Base-by-base conservation (phyloP, 257 asterid species). In the Nicotiana benthamiana region DNA sequence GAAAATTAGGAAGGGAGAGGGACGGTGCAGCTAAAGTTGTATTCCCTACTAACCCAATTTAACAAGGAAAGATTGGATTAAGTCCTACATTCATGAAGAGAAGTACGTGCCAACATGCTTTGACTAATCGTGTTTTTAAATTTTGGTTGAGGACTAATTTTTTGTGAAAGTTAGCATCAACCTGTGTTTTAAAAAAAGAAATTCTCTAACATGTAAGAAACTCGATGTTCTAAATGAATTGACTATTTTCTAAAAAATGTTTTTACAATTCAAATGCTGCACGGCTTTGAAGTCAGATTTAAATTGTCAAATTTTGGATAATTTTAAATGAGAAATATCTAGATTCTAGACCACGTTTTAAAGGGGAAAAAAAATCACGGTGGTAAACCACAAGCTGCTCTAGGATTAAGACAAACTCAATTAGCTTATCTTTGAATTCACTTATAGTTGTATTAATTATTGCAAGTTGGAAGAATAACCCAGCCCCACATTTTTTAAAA, bases 241-340 rank as follows among this genome's bases (percentile, higher is more conserved):
- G 16, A 12, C 32, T 22, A 22, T 56, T 10, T 60, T 22, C 12
- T 61, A 22, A 9, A 24, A 67, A 18, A 4, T 11, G 3, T 6
- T 22, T 59, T 24, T 43, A 40, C 26, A 74, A 11, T 26, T 15
- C 79, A 48, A 74, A 48, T 74, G 26, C 61, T 48, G 61, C 79
- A 48, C 79, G 61, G 79, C 79, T 24, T 74, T 74, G 61, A 74
- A 74, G 48, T 65, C 75, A 64, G 15, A 63, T 15, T 13, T 36
- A 74, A 74, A 6, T 48, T 7, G 77, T 70, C 77, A 70, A 70
- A 22, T 20, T 68, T 68, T 68, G 30, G 20, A 20, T 12, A 68
- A 70, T 70, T 43, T 43, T 43, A 70, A 70, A 40, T 3, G 20
- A 70, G 46, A 43, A 70, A 70, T 43, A 70, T 70, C 59, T 40